A percentile compares a stretch with the other conserved stretches of the same genome.
Evolutionary conservation across 2,329 filamentous ascomycete species (phyloP).

Genomic region (Fusarium sp.): DNA sequence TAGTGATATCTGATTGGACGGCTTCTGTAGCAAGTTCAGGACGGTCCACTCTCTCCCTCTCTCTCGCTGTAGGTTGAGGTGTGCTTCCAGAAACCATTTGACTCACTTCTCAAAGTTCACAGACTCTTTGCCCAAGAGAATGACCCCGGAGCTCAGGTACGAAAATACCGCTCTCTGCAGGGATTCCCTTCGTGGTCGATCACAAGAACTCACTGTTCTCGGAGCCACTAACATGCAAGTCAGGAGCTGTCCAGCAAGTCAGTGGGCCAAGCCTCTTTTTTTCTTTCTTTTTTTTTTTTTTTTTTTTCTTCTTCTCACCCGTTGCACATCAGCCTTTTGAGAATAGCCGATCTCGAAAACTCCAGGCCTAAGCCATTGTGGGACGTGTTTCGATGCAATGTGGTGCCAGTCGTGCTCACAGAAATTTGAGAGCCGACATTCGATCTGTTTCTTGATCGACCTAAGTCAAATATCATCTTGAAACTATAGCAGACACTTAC

Average conservation of each 20-base stretch:
- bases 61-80: conserved; percentile 23
- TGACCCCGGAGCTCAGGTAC: conserved; percentile 22
- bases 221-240: conserved; percentile 36
- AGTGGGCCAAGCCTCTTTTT: background rate
- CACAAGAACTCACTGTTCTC: conserved; percentile 45
- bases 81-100: conserved; percentile 46
- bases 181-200: conserved; percentile 39
- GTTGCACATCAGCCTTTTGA: conserved; percentile 33
- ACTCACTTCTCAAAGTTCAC: conserved; percentile 11
- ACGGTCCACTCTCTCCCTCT: conserved; percentile 19
- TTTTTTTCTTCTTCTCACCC: background rate
- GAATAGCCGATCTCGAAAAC: conserved; percentile 34
- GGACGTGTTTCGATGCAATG: conserved; percentile 23
- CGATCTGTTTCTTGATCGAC: conserved; percentile 19
- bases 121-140: background rate
- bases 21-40: conserved; percentile 22
- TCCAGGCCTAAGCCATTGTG: conserved; percentile 27
- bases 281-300: background rate
- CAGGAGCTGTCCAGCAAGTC: conserved; percentile 8
- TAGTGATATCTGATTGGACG: conserved; percentile 30
- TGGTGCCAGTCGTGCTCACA: conserved; percentile 18
- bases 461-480: conserved; percentile 1
- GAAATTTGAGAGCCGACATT: conserved; percentile 9
- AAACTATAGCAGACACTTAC: background rate
- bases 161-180: conserved; percentile 38